These are phyloP conservation scores for Flaveria bidentis DNA, from an alignment of 129 eudicot species.

Conservation along the genomic window DNA sequence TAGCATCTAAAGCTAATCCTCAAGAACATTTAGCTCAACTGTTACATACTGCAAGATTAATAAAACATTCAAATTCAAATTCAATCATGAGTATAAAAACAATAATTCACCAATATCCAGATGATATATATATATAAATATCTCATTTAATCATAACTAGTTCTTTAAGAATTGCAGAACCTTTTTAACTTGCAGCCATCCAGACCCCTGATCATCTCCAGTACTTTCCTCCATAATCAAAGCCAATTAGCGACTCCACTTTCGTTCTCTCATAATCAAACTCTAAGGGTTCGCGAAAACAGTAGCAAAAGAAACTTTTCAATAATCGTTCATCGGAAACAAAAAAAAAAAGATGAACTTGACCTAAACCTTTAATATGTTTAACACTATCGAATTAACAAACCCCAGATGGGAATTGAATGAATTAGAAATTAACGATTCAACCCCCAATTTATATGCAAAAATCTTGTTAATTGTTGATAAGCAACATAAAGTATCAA, in stretches of 20 bases:
- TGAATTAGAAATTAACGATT: conserved; percentile 7
- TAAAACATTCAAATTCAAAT: not conserved
- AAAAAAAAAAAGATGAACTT: conserved; percentile 6
- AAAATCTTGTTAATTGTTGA: conserved; percentile 4
- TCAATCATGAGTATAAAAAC: conserved; percentile 11
- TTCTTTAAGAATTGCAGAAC: conserved; percentile 31
- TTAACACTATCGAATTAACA: not conserved
- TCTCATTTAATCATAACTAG: no score
- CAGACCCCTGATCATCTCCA: conserved; percentile 88
- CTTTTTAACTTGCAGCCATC: conserved; percentile 99
- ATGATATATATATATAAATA: not conserved
- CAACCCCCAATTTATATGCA: conserved; percentile 20
- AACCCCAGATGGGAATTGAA: conserved; percentile 35
- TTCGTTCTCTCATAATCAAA: conserved; percentile 26
- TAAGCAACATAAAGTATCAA: not conserved
- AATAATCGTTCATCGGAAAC: conserved; percentile 13
- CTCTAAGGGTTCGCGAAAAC: conserved; percentile 15
- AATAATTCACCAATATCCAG: conserved; percentile 10
- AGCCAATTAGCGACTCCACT: conserved; percentile 24
- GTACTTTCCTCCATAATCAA: conserved; percentile 49
- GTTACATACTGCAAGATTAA: conserved; percentile 1
- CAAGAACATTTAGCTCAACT: conserved; percentile 17
- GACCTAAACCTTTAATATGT: conserved; percentile 20
- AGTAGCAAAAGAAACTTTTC: conserved; percentile 5
- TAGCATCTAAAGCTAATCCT: conserved; percentile 10